Conservation (phyloP, 257 asterid species). For the Solanum dulcamara region DNA sequence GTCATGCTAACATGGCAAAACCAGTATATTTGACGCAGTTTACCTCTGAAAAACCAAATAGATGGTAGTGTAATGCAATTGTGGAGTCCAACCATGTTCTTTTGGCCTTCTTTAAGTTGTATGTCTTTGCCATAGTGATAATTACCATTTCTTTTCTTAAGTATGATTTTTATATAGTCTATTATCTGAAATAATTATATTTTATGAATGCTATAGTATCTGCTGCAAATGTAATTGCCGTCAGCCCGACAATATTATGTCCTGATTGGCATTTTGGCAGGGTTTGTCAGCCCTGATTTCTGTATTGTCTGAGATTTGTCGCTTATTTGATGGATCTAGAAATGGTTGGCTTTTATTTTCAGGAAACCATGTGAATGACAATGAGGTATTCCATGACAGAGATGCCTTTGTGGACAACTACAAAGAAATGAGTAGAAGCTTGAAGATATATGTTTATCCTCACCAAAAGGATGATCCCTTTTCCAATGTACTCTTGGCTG, state of each 20-base stretch:
- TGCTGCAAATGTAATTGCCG: neutral
- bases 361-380: constrained; percentile 17
- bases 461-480: constrained; percentile 55
- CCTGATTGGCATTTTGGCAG: neutral
- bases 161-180: neutral
- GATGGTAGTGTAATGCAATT: neutral
- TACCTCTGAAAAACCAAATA: neutral
- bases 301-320: neutral
- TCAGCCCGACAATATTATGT: neutral
- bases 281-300: neutral
- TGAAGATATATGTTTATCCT: constrained; percentile 59
- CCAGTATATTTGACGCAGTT: neutral
- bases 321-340: constrained; percentile 2
- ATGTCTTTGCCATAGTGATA: neutral
- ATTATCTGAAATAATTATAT: neutral
- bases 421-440: constrained; percentile 58
- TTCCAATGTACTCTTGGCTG: constrained; percentile 59
- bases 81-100: neutral
- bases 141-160: neutral
- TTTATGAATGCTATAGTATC: neutral
- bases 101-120: neutral
- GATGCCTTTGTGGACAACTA: constrained; percentile 48
- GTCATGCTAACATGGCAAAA: neutral
- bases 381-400: constrained; percentile 51
- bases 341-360: constrained; percentile 21